Base-by-base conservation (phyloP, 495 filamentous ascomycete species). In the Aspergillus incahuasiensis region DNA sequence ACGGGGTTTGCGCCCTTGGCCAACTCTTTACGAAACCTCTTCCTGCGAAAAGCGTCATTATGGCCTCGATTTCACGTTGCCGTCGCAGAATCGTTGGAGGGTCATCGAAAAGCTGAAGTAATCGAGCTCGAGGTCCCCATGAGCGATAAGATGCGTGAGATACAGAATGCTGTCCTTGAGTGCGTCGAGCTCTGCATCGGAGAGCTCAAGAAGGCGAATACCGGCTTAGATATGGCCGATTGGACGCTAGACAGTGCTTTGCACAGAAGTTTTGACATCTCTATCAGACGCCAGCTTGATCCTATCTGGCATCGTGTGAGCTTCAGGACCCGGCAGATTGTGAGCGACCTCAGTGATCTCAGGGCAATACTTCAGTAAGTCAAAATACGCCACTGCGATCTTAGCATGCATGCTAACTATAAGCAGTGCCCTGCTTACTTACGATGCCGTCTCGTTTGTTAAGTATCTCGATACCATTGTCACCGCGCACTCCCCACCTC, bases 41-140 rank as follows among this genome's bases (percentile, higher is more conserved):
- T 97, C 63, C 79, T 98, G 12, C 84, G 88, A 16, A 96, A 91
- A 60, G 85, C 87, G 11, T 90, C 91, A 0, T 71, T 98, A 8
- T 98, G 94, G 87, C 94, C 94, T 9, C 82, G 94, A n/a, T 98
- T 96, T 62, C 92, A 97, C 64, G 80, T 96, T 41, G 85, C 86
- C 4, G 90, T 98, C 3, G 88, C 89, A 0, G 85, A 91, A 60
- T 89, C 91, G 1, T 72, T 98, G 4, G 92, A 98, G 69, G 92
- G 90, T 67, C 86, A 81, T 62, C 88, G 90, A 68, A 96, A 95
- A 65, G 92, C 94, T 0, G 94, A 97, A 71, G 94, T 98, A 35
- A 95, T 98, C 34, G 94, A 98, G 64, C 77, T 97, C 11, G 92
- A 96, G 65, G 87, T 97, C n/a, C 86, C 89, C 25, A 97, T 98